These are phyloP conservation scores for Graphilbum sp. DNA, from an alignment of 2,329 filamentous ascomycete genomes.

Conservation along the genomic window DNA sequence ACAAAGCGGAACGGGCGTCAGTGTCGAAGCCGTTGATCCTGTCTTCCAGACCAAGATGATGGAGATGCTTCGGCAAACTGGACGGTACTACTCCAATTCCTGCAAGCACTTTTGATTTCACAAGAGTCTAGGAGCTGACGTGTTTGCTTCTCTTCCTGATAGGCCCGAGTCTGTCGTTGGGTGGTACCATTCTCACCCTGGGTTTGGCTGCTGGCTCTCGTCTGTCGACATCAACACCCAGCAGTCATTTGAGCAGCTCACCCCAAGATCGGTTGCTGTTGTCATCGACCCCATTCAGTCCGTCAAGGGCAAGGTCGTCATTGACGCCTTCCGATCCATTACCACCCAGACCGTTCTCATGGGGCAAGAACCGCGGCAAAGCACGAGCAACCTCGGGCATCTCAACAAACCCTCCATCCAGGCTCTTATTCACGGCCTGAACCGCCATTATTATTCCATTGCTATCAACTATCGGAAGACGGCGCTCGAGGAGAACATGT, in stretches of 20 bases:
- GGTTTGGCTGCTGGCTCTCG: constrained; percentile 97
- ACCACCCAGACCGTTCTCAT: constrained; percentile 97
- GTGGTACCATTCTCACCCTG: constrained; percentile 99
- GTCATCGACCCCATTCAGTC: constrained; percentile 98
- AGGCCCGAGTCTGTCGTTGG: constrained; percentile 95
- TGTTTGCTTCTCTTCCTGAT: not conserved
- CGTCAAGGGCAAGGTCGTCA: constrained; percentile 98
- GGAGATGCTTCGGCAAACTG: constrained; percentile 97
- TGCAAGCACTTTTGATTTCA: too few relatives aligned
- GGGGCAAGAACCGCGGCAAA: constrained; percentile 93
- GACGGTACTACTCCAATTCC: constrained; percentile 42
- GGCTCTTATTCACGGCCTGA: constrained; percentile 92
- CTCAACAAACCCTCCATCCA: constrained; percentile 99
- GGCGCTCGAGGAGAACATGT: constrained; percentile 94
- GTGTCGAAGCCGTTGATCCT: constrained; percentile 93
- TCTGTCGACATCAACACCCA: constrained; percentile 99
- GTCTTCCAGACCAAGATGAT: constrained; percentile 99
- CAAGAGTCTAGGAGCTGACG: too few relatives aligned
- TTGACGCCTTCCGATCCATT: constrained; percentile 96
- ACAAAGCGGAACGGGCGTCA: constrained; percentile 93
- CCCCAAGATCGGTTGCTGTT: constrained; percentile 87
- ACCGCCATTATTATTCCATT: constrained; percentile 98
- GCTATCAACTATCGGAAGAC: constrained; percentile 97
- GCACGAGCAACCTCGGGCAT: constrained; percentile 92
- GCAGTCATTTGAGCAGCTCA: constrained; percentile 98